Evolutionary conservation across 192 early-diverging fungal genomes (phyloP).

Genomic region (Chytriomyces confervae): DNA sequence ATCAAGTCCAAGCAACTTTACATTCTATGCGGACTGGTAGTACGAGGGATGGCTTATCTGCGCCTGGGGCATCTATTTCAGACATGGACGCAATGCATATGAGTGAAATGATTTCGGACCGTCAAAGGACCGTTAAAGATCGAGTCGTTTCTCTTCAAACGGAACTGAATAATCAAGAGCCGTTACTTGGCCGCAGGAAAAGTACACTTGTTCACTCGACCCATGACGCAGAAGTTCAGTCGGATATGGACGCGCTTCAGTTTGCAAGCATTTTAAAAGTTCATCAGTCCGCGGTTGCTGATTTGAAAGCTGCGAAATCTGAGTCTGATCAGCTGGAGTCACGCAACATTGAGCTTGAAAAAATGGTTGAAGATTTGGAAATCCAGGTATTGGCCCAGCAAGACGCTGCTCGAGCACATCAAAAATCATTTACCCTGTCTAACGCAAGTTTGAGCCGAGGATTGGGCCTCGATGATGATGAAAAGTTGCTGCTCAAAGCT

Average conservation of each 20-base stretch:
- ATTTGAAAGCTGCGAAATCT: constrained; percentile 10
- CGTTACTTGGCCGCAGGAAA: neutral
- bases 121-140: neutral
- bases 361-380: neutral
- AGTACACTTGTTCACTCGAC: neutral
- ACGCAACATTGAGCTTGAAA: constrained; percentile 6
- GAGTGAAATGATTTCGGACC: neutral
- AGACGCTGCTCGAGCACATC: neutral
- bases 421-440: neutral
- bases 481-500: constrained; percentile 15
- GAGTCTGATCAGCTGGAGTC: neutral
- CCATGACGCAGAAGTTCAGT: neutral
- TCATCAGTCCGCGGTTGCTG: neutral
- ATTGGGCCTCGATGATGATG: constrained; percentile 9
- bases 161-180: constrained; percentile 11
- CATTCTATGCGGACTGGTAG: neutral
- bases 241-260: constrained; percentile 12
- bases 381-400: neutral
- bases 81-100: constrained; percentile 4
- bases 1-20: neutral
- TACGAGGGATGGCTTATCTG: too few species aligned
- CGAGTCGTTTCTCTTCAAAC: neutral
- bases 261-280: neutral
- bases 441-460: neutral
- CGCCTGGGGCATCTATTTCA: neutral